Percentiles rank a stretch among this genome's conserved stretches.
phyloP scores from a whole-genome alignment of 2,329 filamentous ascomycete species.

The Fusarium keratoplasticum region DNA sequence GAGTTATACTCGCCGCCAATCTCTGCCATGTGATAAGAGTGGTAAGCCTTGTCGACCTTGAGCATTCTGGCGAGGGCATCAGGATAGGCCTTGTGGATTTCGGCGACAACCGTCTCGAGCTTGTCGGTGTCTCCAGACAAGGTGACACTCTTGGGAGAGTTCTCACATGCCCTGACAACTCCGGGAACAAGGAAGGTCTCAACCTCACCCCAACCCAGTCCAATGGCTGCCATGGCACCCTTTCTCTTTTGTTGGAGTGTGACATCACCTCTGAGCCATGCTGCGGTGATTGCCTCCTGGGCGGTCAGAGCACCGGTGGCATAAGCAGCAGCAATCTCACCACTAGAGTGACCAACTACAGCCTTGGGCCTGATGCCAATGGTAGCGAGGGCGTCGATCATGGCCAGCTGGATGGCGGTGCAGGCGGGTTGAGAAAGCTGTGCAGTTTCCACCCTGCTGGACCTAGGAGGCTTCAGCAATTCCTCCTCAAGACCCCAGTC shows the following conservation, averaged over 20 bases:
- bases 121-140: conserved; percentile 47
- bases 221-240: conserved; percentile 55
- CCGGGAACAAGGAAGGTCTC: conserved; percentile 37
- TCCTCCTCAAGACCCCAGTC: conserved; percentile 37
- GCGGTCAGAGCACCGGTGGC: conserved; percentile 51
- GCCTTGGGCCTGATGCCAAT: conserved; percentile 48
- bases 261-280: conserved; percentile 54
- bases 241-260: background rate
- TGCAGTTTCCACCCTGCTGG: conserved; percentile 45
- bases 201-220: conserved; percentile 48
- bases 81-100: conserved; percentile 44
- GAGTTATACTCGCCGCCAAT: conserved; percentile 42
- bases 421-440: conserved; percentile 53
- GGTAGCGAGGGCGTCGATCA: conserved; percentile 53
- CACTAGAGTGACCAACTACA: conserved; percentile 57
- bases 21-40: conserved; percentile 53
- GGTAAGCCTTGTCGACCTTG: conserved; percentile 56
- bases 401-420: conserved; percentile 57
- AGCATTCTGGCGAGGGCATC: conserved; percentile 48
- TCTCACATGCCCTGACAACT: conserved; percentile 52
- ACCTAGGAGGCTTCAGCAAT: conserved; percentile 14
- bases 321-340: conserved; percentile 60
- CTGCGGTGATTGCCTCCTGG: conserved; percentile 51
- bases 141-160: conserved; percentile 51
- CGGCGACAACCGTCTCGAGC: conserved; percentile 42